Evolutionary conservation across 1,284 basidiomycete genomes (phyloP).

Genomic region (Omphalotus olearius): DNA sequence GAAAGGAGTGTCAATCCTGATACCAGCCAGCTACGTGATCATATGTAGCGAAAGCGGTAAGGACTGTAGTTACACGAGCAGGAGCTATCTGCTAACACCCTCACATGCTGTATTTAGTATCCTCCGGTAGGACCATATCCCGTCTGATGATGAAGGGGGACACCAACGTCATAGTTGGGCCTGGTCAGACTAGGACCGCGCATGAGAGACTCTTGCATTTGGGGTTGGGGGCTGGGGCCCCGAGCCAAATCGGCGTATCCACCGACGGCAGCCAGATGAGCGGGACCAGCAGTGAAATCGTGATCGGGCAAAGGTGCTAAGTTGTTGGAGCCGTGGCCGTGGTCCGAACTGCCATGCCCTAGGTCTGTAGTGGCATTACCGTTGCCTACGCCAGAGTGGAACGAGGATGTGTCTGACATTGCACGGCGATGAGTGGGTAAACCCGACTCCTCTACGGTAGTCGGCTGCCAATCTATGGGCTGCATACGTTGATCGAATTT

Average conservation of each 20-base stretch:
- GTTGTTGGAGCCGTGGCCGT: slow-evolving; percentile 24
- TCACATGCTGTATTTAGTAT: slow-evolving; percentile 13
- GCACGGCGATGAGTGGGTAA: slow-evolving; percentile 47
- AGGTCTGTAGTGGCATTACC: slow-evolving; percentile 22
- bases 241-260: slow-evolving; percentile 79
- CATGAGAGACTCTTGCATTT: slow-evolving; percentile 18
- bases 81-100: not conserved
- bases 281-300: slow-evolving; percentile 74
- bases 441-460: slow-evolving; percentile 39
- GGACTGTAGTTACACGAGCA: not conserved
- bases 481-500: slow-evolving; percentile 80
- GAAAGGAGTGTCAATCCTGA: slow-evolving; percentile 7
- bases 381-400: slow-evolving; percentile 56
- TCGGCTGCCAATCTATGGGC: slow-evolving; percentile 80
- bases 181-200: slow-evolving; percentile 31
- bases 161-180: slow-evolving; percentile 43
- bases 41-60: not conserved
- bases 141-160: slow-evolving; percentile 58
- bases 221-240: slow-evolving; percentile 33
- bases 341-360: slow-evolving; percentile 11
- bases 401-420: slow-evolving; percentile 60
- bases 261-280: slow-evolving; percentile 57
- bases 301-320: slow-evolving; percentile 53
- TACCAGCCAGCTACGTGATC: not conserved
- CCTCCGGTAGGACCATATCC: slow-evolving; percentile 31